phyloP scores from a whole-genome alignment of 2,329 filamentous ascomycete genomes.

The Colletotrichum godetiae region DNA sequence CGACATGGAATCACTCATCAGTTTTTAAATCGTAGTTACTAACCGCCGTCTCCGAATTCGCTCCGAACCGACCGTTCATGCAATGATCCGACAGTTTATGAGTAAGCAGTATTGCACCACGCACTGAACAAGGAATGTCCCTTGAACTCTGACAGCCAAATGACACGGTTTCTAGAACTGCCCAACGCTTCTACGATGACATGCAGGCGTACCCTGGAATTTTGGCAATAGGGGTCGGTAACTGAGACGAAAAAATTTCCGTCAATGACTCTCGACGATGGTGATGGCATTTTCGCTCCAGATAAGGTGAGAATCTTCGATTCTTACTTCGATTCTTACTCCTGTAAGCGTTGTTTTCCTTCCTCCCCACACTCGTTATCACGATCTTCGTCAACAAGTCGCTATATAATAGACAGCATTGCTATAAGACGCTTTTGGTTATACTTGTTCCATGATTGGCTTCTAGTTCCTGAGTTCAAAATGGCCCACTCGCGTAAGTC shows the following conservation, averaged over 20 bases:
- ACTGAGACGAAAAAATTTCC: conserved; percentile 26
- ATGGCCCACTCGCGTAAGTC: conserved; percentile 16
- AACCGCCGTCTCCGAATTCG: neutral
- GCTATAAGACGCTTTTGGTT: neutral
- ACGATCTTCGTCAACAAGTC: neutral
- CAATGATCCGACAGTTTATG: conserved; percentile 4
- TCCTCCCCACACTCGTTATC: conserved; percentile 2
- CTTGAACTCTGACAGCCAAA: conserved; percentile 6
- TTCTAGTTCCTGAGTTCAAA: neutral
- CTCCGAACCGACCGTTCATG: neutral
- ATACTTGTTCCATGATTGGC: neutral
- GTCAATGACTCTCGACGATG: conserved; percentile 23
- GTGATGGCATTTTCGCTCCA: neutral
- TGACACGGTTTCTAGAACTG: conserved; percentile 18
- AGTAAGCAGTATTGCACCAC: conserved; percentile 20
- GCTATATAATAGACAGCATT: neutral
- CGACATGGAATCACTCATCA: neutral
- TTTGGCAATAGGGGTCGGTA: conserved; percentile 15
- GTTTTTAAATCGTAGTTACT: neutral
- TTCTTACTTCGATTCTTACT: neutral
- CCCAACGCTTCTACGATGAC: conserved; percentile 11
- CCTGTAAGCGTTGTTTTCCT: neutral
- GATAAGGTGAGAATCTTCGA: neutral
- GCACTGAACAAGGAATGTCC: conserved; percentile 18
- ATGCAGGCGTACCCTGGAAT: conserved; percentile 27